Evolutionary conservation across 768 basidiomycete genomes (phyloP).

Genomic region (Xerocomus potaroensis): DNA sequence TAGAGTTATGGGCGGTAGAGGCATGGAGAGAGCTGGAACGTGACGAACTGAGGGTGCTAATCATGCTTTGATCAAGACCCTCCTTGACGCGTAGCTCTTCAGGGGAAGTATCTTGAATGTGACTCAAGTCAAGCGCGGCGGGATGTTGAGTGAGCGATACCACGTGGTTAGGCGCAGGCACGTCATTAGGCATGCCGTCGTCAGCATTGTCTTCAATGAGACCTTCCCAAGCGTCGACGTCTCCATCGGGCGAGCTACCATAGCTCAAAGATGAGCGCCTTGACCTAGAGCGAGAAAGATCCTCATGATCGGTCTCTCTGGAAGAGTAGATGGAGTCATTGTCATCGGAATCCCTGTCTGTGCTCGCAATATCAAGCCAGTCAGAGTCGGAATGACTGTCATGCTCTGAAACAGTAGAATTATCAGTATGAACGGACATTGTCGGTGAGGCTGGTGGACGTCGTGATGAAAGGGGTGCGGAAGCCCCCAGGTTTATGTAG

Average conservation of each 20-base stretch:
- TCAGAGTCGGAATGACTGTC: constrained; percentile 75
- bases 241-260: constrained; percentile 63
- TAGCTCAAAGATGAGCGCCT: constrained; percentile 67
- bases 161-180: constrained; percentile 22
- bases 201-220: constrained; percentile 61
- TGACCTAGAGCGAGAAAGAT: constrained; percentile 50
- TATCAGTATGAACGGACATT: constrained; percentile 35
- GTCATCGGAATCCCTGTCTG: constrained; percentile 60
- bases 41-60: constrained; percentile 73
- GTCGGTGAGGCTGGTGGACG: constrained; percentile 19
- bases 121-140: constrained; percentile 25
- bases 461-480: constrained; percentile 28
- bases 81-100: constrained; percentile 71
- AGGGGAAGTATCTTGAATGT: constrained; percentile 33
- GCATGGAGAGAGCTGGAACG: constrained; percentile 58
- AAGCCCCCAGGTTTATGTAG: constrained; percentile 25
- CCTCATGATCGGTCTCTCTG: constrained; percentile 58
- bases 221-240: constrained; percentile 77
- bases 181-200: constrained; percentile 34
- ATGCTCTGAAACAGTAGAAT: constrained; percentile 52
- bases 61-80: constrained; percentile 77
- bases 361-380: constrained; percentile 76
- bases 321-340: constrained; percentile 60
- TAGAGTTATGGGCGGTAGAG: constrained; percentile 53
- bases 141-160: constrained; percentile 15